Percentiles rank a stretch among this genome's conserved stretches.
These are phyloP conservation scores for Epichloe glyceriae DNA, from an alignment of 2,329 filamentous ascomycete genomes.

Conservation along the genomic window DNA sequence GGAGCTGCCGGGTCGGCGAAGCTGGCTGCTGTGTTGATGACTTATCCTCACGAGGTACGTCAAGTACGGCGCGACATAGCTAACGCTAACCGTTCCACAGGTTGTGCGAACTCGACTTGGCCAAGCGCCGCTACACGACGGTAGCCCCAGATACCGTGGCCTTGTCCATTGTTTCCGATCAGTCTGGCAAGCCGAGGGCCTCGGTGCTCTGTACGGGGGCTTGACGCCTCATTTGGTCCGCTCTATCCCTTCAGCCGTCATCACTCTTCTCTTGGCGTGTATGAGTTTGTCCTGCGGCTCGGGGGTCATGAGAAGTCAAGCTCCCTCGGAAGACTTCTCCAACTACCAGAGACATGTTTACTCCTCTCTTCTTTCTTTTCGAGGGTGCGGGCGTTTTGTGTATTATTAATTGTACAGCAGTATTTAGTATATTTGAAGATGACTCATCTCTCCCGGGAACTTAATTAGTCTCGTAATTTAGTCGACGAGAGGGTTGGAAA, in stretches of 20 bases:
- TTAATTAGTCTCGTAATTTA: too few species aligned
- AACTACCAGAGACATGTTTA: too few species aligned
- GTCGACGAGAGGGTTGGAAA: too few species aligned
- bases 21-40: conserved; percentile 61
- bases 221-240: conserved; percentile 56
- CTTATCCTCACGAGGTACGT: conserved; percentile 71
- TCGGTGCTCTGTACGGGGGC: conserved; percentile 55
- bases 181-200: conserved; percentile 53
- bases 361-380: too few species aligned
- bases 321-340: too few species aligned
- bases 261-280: conserved; percentile 65
- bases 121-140: conserved; percentile 55
- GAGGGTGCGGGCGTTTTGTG: too few species aligned
- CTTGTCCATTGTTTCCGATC: conserved; percentile 53
- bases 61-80: too few species aligned
- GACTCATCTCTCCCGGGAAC: too few species aligned
- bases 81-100: neutral
- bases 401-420: too few species aligned
- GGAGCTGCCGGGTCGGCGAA: conserved; percentile 69
- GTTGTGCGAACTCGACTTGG: conserved; percentile 49
- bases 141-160: conserved; percentile 51
- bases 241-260: conserved; percentile 58
- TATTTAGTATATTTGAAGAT: too few species aligned
- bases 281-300: conserved; percentile 15
- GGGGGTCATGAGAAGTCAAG: too few species aligned